Conservation (phyloP, 1,284 basidiomycete genomes). For the Mycosarcoma mackinlayi region DNA sequence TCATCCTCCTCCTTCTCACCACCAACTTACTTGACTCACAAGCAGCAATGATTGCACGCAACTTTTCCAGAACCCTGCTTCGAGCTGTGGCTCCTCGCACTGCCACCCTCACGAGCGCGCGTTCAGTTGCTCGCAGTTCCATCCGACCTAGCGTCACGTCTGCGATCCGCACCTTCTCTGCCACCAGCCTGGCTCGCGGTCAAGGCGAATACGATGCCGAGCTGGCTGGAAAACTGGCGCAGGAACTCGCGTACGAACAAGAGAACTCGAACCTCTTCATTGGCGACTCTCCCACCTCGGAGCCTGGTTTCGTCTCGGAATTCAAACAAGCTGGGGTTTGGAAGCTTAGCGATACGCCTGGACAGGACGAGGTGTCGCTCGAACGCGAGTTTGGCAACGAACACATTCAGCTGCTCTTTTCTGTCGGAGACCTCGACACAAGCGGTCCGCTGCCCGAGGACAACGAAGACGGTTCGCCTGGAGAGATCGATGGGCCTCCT, state of each 20-base stretch:
- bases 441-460: slow-evolving; percentile 51
- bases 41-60: slow-evolving; percentile 29
- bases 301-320: slow-evolving; percentile 81
- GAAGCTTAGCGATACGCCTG: slow-evolving; percentile 79
- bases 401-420: slow-evolving; percentile 69
- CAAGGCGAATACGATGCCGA: slow-evolving; percentile 76
- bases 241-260: slow-evolving; percentile 87
- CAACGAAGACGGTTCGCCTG: slow-evolving; percentile 70
- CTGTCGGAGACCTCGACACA: slow-evolving; percentile 64
- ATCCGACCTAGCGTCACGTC: slow-evolving; percentile 2
- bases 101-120: not conserved
- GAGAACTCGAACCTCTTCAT: slow-evolving; percentile 70
- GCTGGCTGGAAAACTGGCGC: slow-evolving; percentile 79
- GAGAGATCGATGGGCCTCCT: slow-evolving; percentile 57
- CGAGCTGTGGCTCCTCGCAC: slow-evolving; percentile 6
- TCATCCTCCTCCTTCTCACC: slow-evolving; percentile 8
- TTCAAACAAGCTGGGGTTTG: slow-evolving; percentile 83
- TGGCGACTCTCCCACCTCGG: slow-evolving; percentile 63
- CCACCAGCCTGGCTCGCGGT: slow-evolving; percentile 9
- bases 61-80: slow-evolving; percentile 17
- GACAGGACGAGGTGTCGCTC: slow-evolving; percentile 85
- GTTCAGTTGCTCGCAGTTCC: slow-evolving; percentile 2
- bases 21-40: not conserved
- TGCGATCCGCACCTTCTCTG: slow-evolving; percentile 16
- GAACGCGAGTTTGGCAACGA: slow-evolving; percentile 90